These are phyloP conservation scores for Talaromyces sp. DNA, from an alignment of 2,329 filamentous ascomycete genomes.

Conservation along the genomic window DNA sequence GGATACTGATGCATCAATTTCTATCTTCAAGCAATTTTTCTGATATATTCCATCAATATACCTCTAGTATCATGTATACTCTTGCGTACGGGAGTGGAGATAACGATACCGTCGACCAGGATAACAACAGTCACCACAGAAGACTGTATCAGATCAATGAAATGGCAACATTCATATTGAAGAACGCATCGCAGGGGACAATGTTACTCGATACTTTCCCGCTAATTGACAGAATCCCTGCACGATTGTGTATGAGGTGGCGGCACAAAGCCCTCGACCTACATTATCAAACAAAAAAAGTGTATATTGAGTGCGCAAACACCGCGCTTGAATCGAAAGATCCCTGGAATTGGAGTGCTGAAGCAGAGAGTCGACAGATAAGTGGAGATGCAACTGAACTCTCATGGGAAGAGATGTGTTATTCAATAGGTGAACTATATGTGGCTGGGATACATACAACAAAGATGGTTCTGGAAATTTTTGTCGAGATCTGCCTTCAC, in stretches of 20 bases:
- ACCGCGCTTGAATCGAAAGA: neutral
- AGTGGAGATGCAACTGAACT: neutral
- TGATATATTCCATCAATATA: conserved; percentile 15
- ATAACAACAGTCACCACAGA: neutral
- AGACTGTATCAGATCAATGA: conserved; percentile 9
- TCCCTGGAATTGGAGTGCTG: neutral
- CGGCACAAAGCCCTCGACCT: neutral
- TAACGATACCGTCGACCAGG: neutral
- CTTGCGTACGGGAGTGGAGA: conserved; percentile 21
- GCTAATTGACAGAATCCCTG: neutral
- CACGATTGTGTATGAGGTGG: conserved; percentile 1
- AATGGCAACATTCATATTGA: conserved; percentile 6
- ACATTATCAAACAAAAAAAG: neutral
- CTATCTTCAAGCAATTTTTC: conserved; percentile 18
- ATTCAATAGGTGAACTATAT: conserved; percentile 8
- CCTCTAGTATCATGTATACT: conserved; percentile 17
- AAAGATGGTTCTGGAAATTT: conserved; percentile 1
- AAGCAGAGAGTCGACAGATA: neutral
- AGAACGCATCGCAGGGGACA: neutral
- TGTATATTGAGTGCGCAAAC: neutral
- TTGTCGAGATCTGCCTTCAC: conserved; percentile 26
- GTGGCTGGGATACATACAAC: conserved; percentile 9
- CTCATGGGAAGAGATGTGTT: conserved; percentile 5
- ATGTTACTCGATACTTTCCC: conserved; percentile 1
- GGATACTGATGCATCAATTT: conserved; percentile 20